phyloP scores from a whole-genome alignment of 805 yeast species.

The Starmerella floricola region DNA sequence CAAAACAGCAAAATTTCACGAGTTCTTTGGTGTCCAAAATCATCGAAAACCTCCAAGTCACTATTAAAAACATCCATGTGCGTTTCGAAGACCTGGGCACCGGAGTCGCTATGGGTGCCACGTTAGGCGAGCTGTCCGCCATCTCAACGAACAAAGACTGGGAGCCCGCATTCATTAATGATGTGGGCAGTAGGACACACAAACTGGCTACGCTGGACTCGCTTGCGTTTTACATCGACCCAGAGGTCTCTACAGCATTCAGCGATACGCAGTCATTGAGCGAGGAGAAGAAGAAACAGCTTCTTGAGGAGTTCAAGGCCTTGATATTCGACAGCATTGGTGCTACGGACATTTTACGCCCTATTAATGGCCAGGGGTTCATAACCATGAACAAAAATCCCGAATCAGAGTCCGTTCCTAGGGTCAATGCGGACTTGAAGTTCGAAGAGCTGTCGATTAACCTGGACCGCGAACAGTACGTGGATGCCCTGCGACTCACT shows the following conservation, averaged over 20 bases:
- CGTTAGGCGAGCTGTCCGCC: conserved; percentile 78
- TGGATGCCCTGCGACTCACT: conserved; percentile 67
- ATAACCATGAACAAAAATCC: conserved; percentile 63
- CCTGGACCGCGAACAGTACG: conserved; percentile 72
- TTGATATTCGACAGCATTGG: conserved; percentile 22
- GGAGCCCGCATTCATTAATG: conserved; percentile 74
- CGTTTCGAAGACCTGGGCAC: conserved; percentile 73
- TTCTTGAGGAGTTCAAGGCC: conserved; percentile 32
- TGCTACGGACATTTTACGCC: conserved; percentile 46
- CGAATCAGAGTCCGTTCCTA: conserved; percentile 36
- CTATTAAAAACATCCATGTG: conserved; percentile 80
- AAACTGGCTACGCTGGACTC: conserved; percentile 66
- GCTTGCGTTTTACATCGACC: conserved; percentile 70
- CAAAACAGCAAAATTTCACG: conserved; percentile 66
- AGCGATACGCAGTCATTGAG: conserved; percentile 23
- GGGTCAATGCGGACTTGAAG: conserved; percentile 57
- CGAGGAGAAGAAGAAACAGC: conserved; percentile 25
- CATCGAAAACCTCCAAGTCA: conserved; percentile 82
- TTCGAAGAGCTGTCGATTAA: conserved; percentile 86
- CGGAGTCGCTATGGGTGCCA: conserved; percentile 64
- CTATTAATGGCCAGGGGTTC: conserved; percentile 82
- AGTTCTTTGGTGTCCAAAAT: conserved; percentile 80
- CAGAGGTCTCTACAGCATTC: conserved; percentile 11
- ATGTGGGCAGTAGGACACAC: conserved; percentile 52
- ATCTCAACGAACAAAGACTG: conserved; percentile 77